Percentiles rank a stretch among this genome's conserved stretches.
These are phyloP conservation scores for Saccharomyces mikatae DNA, from an alignment of 805 yeast species.

Conservation along the genomic window DNA sequence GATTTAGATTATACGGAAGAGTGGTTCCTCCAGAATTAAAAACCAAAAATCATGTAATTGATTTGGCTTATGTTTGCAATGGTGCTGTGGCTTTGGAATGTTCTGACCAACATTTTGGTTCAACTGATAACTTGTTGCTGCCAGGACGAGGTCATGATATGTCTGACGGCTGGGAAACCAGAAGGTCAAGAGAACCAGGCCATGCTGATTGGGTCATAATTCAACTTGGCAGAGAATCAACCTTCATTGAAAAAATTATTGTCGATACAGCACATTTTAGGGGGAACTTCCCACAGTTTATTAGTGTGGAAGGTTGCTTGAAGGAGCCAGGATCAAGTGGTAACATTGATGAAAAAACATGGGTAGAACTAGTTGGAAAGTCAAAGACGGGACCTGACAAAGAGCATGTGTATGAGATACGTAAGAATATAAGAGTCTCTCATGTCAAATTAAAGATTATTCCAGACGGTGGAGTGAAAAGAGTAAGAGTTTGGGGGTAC, in stretches of 20 bases:
- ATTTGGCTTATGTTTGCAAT: conserved; percentile 70
- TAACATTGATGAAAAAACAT: conserved; percentile 35
- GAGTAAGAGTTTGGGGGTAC: conserved; percentile 72
- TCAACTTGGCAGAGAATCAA: conserved; percentile 60
- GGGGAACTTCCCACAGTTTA: conserved; percentile 87
- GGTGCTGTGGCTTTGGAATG: conserved; percentile 84
- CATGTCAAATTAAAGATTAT: conserved; percentile 77
- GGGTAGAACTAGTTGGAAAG: conserved; percentile 61
- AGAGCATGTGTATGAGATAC: conserved; percentile 52
- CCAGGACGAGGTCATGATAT: conserved; percentile 95
- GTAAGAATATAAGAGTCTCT: conserved; percentile 36
- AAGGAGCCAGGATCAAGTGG: conserved; percentile 32
- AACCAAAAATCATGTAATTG: conserved; percentile 31
- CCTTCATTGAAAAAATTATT: conserved; percentile 45
- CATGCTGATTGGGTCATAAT: conserved; percentile 91
- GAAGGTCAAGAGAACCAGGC: conserved; percentile 71
- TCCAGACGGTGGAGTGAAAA: conserved; percentile 96
- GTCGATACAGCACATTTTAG: conserved; percentile 91
- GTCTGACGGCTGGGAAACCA: conserved; percentile 99
- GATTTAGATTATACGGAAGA: conserved; percentile 82
- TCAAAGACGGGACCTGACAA: conserved; percentile 75
- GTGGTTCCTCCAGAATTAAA: conserved; percentile 49
- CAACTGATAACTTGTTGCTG: conserved; percentile 77
- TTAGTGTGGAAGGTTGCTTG: conserved; percentile 53
- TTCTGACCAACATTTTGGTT: conserved; percentile 91